Base-by-base conservation (phyloP, 1,139 yeast species). In the Yamadazyma triangularis region DNA sequence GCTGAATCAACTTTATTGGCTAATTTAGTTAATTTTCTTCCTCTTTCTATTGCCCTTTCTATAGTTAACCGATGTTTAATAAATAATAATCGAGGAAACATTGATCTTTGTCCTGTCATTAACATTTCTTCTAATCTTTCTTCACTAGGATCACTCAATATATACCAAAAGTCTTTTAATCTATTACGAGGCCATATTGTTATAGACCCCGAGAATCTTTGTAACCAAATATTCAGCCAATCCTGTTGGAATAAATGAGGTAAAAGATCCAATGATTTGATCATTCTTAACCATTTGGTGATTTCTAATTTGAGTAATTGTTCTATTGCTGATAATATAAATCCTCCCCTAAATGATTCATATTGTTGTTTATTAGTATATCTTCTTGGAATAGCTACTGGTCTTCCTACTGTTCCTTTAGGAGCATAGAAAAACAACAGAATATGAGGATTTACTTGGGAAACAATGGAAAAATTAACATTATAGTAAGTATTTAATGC, bases 381-480 rank as follows among this genome's bases (percentile, higher is more conserved):
- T n/a, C 81, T 56, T 37, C 82, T 69, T 0, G 71, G 49, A 4
- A 53, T 50, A 0, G 84, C 72, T 11, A 84, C 86, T 0, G 94
- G 94, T 33, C 83, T 64, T 0, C 94, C 94, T 15, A 83, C 86
- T 1, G 87, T 77, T 2, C 94, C 94, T 44, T 81, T 73, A 12
- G 91, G 88, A 3, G 89, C 84, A 51, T 77, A 84, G 45, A 79
- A 80, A 55, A 84, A 84, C 22, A 84, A 62, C 34, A 83, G 73
- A 27, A 84, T 81, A 51, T 84, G 94, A 1, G 94, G 93, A 50
- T 84, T 84, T 8, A 83, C 91, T 54, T 84, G 94, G 5, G 88
- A 79, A 18, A 84, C 93, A 31, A 84, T 67, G 4, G 87, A 69
- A 50, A 80, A 84, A 49, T 78, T 82, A 24, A 80, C 89, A 46